Evolutionary conservation across 768 basidiomycete genomes (phyloP).

Genomic region (Amanita phalloides): DNA sequence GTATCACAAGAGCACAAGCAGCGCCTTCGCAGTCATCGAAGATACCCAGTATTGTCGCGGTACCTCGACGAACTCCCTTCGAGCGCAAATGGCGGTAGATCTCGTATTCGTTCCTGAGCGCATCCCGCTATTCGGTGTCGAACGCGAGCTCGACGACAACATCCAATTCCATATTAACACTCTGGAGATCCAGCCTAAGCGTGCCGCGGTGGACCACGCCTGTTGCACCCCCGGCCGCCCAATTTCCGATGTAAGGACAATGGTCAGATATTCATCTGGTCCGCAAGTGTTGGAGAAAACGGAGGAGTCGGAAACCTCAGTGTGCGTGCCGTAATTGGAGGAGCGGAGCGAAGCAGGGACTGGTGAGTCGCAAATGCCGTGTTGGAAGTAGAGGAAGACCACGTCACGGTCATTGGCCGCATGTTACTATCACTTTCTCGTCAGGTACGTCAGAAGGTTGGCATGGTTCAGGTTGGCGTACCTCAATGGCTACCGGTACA

Average conservation of each 20-base stretch:
- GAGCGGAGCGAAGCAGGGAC: constrained; percentile 7
- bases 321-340: constrained; percentile 5
- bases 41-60: constrained; percentile 8
- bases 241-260: constrained; percentile 12
- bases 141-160: constrained; percentile 12
- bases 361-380: constrained; percentile 5
- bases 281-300: no score
- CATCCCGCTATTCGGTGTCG: constrained; percentile 8
- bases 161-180: constrained; percentile 7
- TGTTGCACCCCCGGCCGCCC: constrained; percentile 9
- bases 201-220: constrained; percentile 12
- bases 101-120: constrained; percentile 11
- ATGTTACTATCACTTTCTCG: neutral
- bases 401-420: neutral
- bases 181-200: constrained; percentile 7
- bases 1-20: constrained; percentile 10
- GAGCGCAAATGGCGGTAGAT: constrained; percentile 9
- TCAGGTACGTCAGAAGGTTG: constrained; percentile 4
- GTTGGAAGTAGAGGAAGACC: constrained; percentile 7
- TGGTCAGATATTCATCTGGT: constrained; percentile 10
- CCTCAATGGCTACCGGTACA: constrained; percentile 4
- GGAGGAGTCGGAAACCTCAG: neutral
- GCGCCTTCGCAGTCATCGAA: constrained; percentile 11
- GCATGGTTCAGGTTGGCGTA: constrained; percentile 4
- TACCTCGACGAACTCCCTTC: constrained; percentile 10